A percentile compares a stretch with the other conserved stretches of the same genome.
phyloP scores from a whole-genome alignment of 2,329 filamentous ascomycete species.

The Raffaelea deltoideospora region DNA sequence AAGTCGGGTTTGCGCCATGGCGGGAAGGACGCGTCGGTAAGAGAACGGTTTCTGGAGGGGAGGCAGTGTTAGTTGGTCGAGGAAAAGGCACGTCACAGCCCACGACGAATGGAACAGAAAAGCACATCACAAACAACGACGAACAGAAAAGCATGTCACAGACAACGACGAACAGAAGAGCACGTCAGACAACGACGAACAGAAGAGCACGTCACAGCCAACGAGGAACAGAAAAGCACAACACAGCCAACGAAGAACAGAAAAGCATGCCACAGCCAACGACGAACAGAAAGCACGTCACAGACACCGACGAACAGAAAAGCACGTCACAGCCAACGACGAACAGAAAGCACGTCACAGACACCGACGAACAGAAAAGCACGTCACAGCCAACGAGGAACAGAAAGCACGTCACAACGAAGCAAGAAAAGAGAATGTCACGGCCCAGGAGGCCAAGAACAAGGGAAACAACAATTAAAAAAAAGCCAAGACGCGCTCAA shows the following conservation, averaged over 20 bases:
- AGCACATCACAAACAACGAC: conserved; percentile 3
- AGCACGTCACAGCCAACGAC: conserved; percentile 9
- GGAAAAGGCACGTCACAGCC: conserved; percentile 2
- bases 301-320: conserved; percentile 6
- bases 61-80: conserved; percentile 7
- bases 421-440: not conserved
- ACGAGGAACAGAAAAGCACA: not conserved
- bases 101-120: conserved; percentile 5
- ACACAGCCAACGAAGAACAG: not conserved
- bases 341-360: conserved; percentile 5
- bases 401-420: not conserved
- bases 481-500: conserved; percentile 6
- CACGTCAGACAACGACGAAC: conserved; percentile 1
- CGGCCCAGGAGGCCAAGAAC: too few relatives aligned
- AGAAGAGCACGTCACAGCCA: conserved; percentile 5
- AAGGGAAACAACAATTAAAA: not conserved
- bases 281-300: too few relatives aligned
- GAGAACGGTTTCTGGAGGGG: conserved; percentile 25
- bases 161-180: conserved; percentile 6
- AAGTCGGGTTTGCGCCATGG: conserved; percentile 28
- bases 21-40: conserved; percentile 40
- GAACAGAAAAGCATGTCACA: conserved; percentile 10
- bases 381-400: conserved; percentile 1
- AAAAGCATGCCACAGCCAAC: not conserved
- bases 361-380: conserved; percentile 6